Base-by-base conservation (phyloP, 148 eudicot genomes). In the Amaranthus hypochondriacus region DNA sequence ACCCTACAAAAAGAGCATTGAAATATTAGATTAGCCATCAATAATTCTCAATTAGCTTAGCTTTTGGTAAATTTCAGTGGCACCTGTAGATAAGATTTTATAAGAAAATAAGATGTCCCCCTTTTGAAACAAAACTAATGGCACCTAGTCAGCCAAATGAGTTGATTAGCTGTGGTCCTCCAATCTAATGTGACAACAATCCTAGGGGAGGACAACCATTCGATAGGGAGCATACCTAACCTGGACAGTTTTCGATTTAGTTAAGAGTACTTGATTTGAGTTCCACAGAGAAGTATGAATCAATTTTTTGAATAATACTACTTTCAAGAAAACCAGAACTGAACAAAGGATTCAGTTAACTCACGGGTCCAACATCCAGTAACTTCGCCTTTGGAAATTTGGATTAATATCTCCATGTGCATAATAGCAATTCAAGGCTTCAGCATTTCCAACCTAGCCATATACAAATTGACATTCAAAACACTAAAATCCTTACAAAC, bases 321-420 rank as follows among this genome's bases (percentile, higher is more conserved):
- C 59, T 69, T 68, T 69, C 43, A 62, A 10, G 52, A 52, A 53
- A 69, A 56, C 43, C 48, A 73, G 48, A 63, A 48, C 49, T 60
- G 4, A 21, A 58, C 9, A 58, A 48, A 57, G 49, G 39, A 71
- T 75, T 18, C 67, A 52, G 80, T 56, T 74, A 50, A 89, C 99
- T 92, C 82, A 96, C 99, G 87, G 87, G 67, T 95, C 94, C 80
- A 95, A 74, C 87, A 95, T 92, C 99, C 99, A 95, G 77, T 80
- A 95, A 86, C 93, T 89, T 58, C 99, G 97, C 75, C 99, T 86
- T 81, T 90, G 97, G 76, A 95, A 92, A 76, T 74, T 82, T 6
- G 87, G 89, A 71, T 87, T 89, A 21, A 81, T 82, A 75, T 85
- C 94, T 70, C 99, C 97, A 81, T 89, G 92, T 18, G 96, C 97